Conservation (phyloP, 768 basidiomycete species). For the Kwoniella sp. region DNA sequence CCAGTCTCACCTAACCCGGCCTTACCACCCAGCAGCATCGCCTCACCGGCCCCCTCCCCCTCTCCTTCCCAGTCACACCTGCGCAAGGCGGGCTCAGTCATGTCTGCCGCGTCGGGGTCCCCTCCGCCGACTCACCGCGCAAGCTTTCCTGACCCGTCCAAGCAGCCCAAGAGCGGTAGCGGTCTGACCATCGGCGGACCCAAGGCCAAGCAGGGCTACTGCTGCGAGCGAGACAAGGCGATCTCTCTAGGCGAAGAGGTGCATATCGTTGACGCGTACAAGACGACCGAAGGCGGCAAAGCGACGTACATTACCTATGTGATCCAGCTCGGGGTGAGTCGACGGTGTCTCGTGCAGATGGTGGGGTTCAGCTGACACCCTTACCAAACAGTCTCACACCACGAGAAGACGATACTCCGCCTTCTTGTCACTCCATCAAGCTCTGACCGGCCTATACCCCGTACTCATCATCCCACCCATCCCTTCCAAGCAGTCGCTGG, state of each 20-base stretch:
- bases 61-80: constrained; percentile 13
- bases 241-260: constrained; percentile 43
- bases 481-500: constrained; percentile 89
- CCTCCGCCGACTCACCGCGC: constrained; percentile 47
- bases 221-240: constrained; percentile 46
- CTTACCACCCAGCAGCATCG: constrained; percentile 1
- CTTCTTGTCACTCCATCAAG: constrained; percentile 85
- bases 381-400: constrained; percentile 61
- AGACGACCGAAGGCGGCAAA: constrained; percentile 81
- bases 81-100: constrained; percentile 25
- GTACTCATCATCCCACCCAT: constrained; percentile 96
- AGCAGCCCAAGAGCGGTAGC: constrained; percentile 29
- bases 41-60: constrained; percentile 6
- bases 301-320: constrained; percentile 93
- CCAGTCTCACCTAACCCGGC: constrained; percentile 14
- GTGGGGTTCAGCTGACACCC: constrained; percentile 4
- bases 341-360: constrained; percentile 22
- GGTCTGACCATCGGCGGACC: constrained; percentile 33
- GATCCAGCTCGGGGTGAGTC: constrained; percentile 73
- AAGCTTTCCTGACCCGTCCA: constrained; percentile 41
- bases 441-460: constrained; percentile 81
- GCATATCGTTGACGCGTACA: constrained; percentile 81
- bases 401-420: constrained; percentile 92
- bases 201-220: constrained; percentile 41
- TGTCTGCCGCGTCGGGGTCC: constrained; percentile 41